Percentiles rank a stretch among this genome's conserved stretches.
phyloP scores from a whole-genome alignment of 345 rosid species.

The Arabis hirsuta region DNA sequence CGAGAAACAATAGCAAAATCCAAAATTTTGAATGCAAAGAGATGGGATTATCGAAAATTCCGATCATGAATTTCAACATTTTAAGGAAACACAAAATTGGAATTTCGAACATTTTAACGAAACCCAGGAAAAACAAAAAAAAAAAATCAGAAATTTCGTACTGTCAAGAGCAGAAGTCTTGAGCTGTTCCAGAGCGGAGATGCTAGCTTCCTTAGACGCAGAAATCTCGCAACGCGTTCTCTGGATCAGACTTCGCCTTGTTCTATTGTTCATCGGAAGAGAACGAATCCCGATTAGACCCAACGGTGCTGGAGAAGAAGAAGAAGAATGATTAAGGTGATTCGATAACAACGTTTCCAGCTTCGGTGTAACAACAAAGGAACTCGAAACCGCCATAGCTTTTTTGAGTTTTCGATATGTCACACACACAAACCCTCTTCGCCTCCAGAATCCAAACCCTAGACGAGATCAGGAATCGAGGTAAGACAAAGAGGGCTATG shows the following conservation, averaged over 20 bases:
- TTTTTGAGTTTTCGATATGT: background rate
- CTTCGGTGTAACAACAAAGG: conserved; percentile 40
- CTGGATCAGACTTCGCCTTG: conserved; percentile 39
- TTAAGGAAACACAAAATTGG: background rate
- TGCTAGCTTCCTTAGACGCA: conserved; percentile 46
- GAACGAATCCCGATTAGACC: conserved; percentile 35
- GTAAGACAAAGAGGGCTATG: conserved; percentile 32
- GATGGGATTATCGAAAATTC: background rate
- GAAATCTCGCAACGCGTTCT: conserved; percentile 52
- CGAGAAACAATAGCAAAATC: background rate
- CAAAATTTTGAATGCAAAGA: conserved; percentile 4
- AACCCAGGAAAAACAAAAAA: background rate
- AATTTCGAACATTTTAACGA: background rate
- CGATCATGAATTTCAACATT: background rate
- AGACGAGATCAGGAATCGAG: conserved; percentile 24
- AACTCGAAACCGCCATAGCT: conserved; percentile 53
- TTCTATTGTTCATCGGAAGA: conserved; percentile 41
- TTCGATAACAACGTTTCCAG: conserved; percentile 45
- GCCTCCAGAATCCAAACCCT: conserved; percentile 34
- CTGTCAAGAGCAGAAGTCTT: conserved; percentile 63
- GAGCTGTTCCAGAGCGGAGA: conserved; percentile 72
- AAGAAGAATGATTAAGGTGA: conserved; percentile 12
- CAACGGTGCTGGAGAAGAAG: conserved; percentile 32
- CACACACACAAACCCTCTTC: conserved; percentile 16
- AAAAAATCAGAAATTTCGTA: conserved; percentile 33